Conservation (phyloP, 78 protist genomes). For the Tieghemostelium lacteum region DNA sequence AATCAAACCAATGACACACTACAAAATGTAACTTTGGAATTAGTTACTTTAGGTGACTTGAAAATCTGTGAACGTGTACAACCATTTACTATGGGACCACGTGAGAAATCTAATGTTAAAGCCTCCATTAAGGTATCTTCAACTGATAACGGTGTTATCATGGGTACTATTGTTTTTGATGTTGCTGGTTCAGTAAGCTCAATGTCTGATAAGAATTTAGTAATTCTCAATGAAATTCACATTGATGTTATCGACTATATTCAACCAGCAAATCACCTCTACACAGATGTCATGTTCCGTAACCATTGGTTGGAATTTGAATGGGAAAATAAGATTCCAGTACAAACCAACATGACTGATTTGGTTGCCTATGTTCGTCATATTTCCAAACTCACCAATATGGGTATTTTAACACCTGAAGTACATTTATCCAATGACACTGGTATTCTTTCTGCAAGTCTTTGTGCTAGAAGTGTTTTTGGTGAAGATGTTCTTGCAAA, state of each 20-base stretch:
- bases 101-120: slow-evolving; percentile 73
- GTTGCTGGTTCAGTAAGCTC: slow-evolving; percentile 62
- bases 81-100: slow-evolving; percentile 88
- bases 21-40: slow-evolving; percentile 94
- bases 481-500: slow-evolving; percentile 97
- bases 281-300: slow-evolving; percentile 89
- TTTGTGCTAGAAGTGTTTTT: slow-evolving; percentile 94
- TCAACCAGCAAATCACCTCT: slow-evolving; percentile 90
- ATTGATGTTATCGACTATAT: slow-evolving; percentile 98
- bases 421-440: slow-evolving; percentile 90
- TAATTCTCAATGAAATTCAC: slow-evolving; percentile 95
- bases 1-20: slow-evolving; percentile 94
- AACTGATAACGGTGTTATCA: slow-evolving; percentile 97
- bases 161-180: slow-evolving; percentile 96
- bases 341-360: slow-evolving; percentile 73
- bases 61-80: slow-evolving; percentile 95
- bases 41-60: slow-evolving; percentile 96
- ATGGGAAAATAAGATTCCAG: slow-evolving; percentile 97
- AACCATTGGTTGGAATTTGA: slow-evolving; percentile 98
- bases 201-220: slow-evolving; percentile 84
- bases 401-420: slow-evolving; percentile 92
- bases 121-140: slow-evolving; percentile 94
- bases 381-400: slow-evolving; percentile 92
- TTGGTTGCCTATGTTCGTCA: slow-evolving; percentile 88
- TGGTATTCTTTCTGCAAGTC: slow-evolving; percentile 95